Conservation (phyloP, 192 early-diverging fungal genomes). For the Chytriomyces sp. region DNA sequence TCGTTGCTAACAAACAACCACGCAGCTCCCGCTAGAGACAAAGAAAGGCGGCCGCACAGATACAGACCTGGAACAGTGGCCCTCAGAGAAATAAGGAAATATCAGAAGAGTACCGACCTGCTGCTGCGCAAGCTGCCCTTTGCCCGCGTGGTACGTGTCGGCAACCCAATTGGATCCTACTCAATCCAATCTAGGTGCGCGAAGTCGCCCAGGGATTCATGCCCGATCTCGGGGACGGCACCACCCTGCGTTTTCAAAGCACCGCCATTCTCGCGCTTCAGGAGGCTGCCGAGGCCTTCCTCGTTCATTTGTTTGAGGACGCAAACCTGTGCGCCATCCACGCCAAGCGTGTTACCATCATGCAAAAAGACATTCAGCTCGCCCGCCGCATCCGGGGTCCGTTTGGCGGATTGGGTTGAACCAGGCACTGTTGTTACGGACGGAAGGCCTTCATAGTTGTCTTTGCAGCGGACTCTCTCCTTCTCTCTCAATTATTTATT, state of each 20-base stretch:
- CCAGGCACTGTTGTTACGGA: constrained; percentile 36
- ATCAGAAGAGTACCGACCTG: constrained; percentile 77
- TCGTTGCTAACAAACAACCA: neutral
- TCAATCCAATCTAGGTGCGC: no score
- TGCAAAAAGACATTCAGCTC: constrained; percentile 88
- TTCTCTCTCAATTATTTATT: no score
- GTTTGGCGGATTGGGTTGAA: constrained; percentile 60
- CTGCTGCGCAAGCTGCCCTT: constrained; percentile 82
- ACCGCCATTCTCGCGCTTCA: constrained; percentile 77
- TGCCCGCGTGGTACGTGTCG: constrained; percentile 77
- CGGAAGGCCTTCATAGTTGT: no score
- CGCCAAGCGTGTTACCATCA: constrained; percentile 87
- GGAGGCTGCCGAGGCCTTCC: constrained; percentile 79
- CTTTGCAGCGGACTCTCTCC: neutral
- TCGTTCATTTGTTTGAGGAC: constrained; percentile 86
- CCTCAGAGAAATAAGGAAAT: constrained; percentile 81
- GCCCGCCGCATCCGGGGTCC: constrained; percentile 82
- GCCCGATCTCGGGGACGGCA: constrained; percentile 28
- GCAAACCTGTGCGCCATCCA: constrained; percentile 90
- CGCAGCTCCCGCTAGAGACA: neutral
- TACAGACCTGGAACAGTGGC: no score
- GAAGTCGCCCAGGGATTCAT: neutral
- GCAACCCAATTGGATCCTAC: no score
- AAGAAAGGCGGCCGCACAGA: no score
- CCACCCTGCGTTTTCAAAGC: constrained; percentile 67